These are phyloP conservation scores for Botryotinia calthae DNA, from an alignment of 2,329 filamentous ascomycete genomes.

Conservation along the genomic window DNA sequence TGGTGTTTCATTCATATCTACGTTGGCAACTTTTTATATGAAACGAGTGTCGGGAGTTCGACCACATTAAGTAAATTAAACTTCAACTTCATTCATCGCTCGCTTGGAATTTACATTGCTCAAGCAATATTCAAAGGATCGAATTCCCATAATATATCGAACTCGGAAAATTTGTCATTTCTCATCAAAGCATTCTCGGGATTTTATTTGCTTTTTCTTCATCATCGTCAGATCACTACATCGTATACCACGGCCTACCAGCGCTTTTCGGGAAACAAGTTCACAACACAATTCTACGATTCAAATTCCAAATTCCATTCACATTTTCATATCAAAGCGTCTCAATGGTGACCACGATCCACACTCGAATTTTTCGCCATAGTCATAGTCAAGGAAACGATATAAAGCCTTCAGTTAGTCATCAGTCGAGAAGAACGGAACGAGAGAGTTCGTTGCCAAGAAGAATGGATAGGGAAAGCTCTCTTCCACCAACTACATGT, in stretches of 20 bases:
- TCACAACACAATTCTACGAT: neutral
- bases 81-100: neutral
- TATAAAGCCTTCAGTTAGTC: neutral
- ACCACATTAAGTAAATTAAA: neutral
- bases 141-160: neutral
- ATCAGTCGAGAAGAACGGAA: conserved; percentile 5
- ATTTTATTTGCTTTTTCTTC: neutral
- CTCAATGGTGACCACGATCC: conserved; percentile 15
- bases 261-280: neutral
- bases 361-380: conserved; percentile 14
- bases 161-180: neutral
- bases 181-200: neutral
- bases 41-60: neutral
- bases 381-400: conserved; percentile 10
- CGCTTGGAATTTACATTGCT: neutral
- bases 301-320: neutral
- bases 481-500: conserved; percentile 31
- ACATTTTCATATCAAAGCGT: neutral
- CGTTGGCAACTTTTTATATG: neutral
- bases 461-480: conserved; percentile 21
- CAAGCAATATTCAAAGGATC: neutral
- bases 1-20: neutral
- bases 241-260: neutral
- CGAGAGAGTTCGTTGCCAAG: conserved; percentile 8
- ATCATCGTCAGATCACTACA: neutral